These are phyloP conservation scores for Scedosporium apiospermum DNA, from an alignment of 2,329 filamentous ascomycete species.

Conservation along the genomic window DNA sequence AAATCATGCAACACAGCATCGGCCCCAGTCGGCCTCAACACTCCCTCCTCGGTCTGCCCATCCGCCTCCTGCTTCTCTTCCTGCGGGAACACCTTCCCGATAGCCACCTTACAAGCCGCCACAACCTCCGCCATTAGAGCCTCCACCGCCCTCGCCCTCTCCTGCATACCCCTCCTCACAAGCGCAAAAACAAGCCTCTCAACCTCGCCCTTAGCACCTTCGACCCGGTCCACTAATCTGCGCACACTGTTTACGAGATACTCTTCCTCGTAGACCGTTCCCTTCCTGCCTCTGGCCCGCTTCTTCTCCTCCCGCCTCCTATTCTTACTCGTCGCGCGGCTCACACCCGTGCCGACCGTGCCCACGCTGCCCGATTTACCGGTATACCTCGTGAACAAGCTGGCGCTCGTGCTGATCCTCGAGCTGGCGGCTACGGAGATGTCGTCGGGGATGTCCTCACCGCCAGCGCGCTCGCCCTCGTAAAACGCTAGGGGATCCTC, in stretches of 20 bases:
- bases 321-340: conserved; percentile 78
- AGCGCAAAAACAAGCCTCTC: conserved; percentile 67
- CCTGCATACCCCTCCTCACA: conserved; percentile 73
- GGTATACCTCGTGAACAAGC: conserved; percentile 88
- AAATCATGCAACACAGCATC: conserved; percentile 44
- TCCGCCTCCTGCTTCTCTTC: conserved; percentile 9
- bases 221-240: conserved; percentile 73
- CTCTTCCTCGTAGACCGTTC: conserved; percentile 95
- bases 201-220: conserved; percentile 62
- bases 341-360: conserved; percentile 63
- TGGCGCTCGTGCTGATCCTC: conserved; percentile 70
- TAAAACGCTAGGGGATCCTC: conserved; percentile 85
- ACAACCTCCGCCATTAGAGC: conserved; percentile 65
- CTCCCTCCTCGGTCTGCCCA: conserved; percentile 12
- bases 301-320: conserved; percentile 87
- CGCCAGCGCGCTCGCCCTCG: conserved; percentile 60
- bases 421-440: conserved; percentile 79
- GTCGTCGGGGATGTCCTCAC: conserved; percentile 76
- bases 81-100: conserved; percentile 58
- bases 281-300: conserved; percentile 87
- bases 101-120: conserved; percentile 54
- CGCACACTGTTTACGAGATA: conserved; percentile 86
- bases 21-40: conserved; percentile 32
- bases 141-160: conserved; percentile 73
- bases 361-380: conserved; percentile 54